Base-by-base conservation (phyloP, 495 filamentous ascomycete genomes). In the Daldinia childiae region DNA sequence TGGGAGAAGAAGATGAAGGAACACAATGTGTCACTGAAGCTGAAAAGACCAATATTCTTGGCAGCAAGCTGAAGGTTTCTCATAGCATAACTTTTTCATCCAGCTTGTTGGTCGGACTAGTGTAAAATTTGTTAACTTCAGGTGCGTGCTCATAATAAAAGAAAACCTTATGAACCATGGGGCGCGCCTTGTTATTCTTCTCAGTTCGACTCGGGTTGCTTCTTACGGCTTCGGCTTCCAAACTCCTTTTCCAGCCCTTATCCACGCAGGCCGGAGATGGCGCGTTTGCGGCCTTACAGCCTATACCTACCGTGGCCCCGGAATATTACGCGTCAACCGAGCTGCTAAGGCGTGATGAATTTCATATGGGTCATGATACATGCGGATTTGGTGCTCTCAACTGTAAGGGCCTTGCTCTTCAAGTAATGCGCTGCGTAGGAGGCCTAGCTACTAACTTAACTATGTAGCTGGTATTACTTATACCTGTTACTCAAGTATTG, bases 311-410 rank as follows among this genome's bases (percentile, higher is more conserved):
- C 2, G 50, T 61, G 27, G 60, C 70, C 34, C 70, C 70, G 24
- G 56, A 65, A 39, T 58, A 45, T 29, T 73, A 64, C 38, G 65
- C 56, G 48, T 65, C 70, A 5, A 41, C 36, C 4, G 65, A 73
- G 14, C 38, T 69, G 24, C 17, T 73, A n/a, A 60, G 55, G 61
- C 70, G 70, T 2, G 55, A 71, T 15, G 60, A 32, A 21, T 68
- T 62, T 19, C 32, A 30, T 17, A 64, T 73, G 70, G 70, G 65
- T 8, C 65, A 73, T 32, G 65, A 73, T 65, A 73, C 70, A 4
- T 73, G 70, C 30, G 70, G 70, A 8, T 73, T 69, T 39, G 70
- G 65, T 26, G 27, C 70, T 17, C 36, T 65, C 4, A 29, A 73
- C 50, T 14, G 69, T 72, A 39, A 29, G 69, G 26, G 34, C 24